These are phyloP conservation scores for Mimosa bimucronata DNA, from an alignment of 306 rosid species.

Conservation along the genomic window DNA sequence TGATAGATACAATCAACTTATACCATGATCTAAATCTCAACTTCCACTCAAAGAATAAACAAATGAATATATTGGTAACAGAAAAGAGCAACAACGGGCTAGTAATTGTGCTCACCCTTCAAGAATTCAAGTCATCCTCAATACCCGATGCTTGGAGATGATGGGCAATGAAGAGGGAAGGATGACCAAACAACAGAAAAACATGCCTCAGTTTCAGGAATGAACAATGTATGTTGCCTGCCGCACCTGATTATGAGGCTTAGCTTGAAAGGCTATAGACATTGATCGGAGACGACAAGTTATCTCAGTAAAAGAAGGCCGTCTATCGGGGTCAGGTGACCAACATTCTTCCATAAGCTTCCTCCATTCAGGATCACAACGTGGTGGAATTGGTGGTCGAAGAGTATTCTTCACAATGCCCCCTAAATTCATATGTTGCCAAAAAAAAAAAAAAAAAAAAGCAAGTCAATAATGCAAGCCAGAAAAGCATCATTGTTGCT, in stretches of 20 bases:
- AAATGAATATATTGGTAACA: constrained; percentile 46
- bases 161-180: constrained; percentile 31
- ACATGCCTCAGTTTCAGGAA: constrained; percentile 33
- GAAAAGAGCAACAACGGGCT: constrained; percentile 32
- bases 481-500: constrained; percentile 2
- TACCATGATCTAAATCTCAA: constrained; percentile 41
- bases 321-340: constrained; percentile 66
- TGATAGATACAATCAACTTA: constrained; percentile 39
- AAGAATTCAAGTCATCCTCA: constrained; percentile 31
- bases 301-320: constrained; percentile 74
- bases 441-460: constrained; percentile 35
- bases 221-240: constrained; percentile 36
- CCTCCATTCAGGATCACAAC: constrained; percentile 71
- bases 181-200: constrained; percentile 19
- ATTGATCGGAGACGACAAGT: constrained; percentile 61
- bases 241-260: constrained; percentile 42
- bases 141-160: constrained; percentile 33
- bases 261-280: constrained; percentile 53
- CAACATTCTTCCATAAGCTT: constrained; percentile 79
- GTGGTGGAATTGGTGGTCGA: constrained; percentile 62
- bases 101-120: constrained; percentile 18
- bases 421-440: constrained; percentile 48
- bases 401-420: constrained; percentile 81
- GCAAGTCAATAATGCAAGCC: constrained; percentile 29
- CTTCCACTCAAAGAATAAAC: constrained; percentile 52